Evolutionary conservation across 176 grass and related monocot genomes (phyloP).

Genomic region (Oryza glaberrima): DNA sequence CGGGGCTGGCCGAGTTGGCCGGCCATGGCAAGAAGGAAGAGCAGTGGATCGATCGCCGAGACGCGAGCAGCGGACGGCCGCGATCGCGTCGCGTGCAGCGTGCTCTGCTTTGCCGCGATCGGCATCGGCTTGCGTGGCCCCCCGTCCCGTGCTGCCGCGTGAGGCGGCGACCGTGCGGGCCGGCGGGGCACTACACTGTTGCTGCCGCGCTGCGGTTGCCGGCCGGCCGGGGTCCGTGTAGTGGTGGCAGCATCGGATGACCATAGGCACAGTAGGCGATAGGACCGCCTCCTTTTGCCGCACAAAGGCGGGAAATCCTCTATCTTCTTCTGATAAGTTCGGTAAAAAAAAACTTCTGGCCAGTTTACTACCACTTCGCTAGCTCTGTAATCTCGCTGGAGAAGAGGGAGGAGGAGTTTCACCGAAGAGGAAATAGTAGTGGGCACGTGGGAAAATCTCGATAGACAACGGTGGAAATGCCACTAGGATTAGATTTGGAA

Average conservation of each 20-base stretch:
- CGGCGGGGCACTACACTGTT: neutral
- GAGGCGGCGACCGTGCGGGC: conserved; percentile 21
- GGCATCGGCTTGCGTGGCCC: neutral
- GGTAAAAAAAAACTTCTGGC: neutral
- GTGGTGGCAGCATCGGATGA: neutral
- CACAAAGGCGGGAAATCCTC: neutral
- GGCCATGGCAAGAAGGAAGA: neutral
- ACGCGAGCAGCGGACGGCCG: conserved; percentile 29
- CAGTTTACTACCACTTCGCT: too few species aligned
- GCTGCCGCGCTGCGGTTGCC: neutral
- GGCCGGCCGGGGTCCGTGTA: neutral
- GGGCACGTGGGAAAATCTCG: neutral
- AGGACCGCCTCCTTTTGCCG: conserved; percentile 8
- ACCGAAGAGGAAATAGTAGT: neutral
- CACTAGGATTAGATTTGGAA: neutral
- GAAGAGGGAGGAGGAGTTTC: neutral
- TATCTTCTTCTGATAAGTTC: neutral
- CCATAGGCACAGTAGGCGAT: neutral
- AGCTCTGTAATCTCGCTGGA: neutral
- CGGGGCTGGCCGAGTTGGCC: neutral
- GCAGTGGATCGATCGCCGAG: neutral
- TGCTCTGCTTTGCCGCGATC: neutral
- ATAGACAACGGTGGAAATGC: neutral
- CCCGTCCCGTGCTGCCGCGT: neutral
- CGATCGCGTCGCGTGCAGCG: conserved; percentile 20